Base-by-base conservation (phyloP, 2,329 filamentous ascomycete genomes). In the Epichloe bromicola region DNA sequence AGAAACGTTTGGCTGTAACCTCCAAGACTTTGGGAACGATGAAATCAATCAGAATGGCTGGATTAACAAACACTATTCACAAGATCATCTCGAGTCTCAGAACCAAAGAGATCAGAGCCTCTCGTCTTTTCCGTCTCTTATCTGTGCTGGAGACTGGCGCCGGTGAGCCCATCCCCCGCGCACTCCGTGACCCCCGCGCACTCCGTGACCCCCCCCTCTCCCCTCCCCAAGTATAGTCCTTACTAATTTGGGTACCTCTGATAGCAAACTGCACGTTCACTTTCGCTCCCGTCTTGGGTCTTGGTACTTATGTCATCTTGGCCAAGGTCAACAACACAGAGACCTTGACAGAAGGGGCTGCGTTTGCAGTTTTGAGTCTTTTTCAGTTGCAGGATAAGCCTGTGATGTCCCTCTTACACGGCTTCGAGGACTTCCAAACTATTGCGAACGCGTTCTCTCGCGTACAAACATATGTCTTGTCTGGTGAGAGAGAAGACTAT, bases 41-140 rank as follows among this genome's bases (percentile, higher is more conserved):
- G 60, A 72, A 71, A 51, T 63, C 64, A 11, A 60, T 73, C 46
- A 71, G 70, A 53, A 68, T 73, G 63, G 65, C 65, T 50, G 70
- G 70, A 0, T 57, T 72, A 20, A 64, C 64, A 11, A 60, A 65
- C 23, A 59, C 58, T 15, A 54, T 70, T 17, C 60, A 61, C 0
- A 43, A 53, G 5, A 62, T 63, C 12, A 55, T 71, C 17, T 65
- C 68, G 46, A 51, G 57, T 36, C 60, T 70, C 5, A 60, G 70
- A 15, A 54, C 65, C 1, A 52, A 61, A 5, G 70, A 72, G 53
- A 48, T 71, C 64, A 56, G 56, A 60, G 52, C 55, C 61, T 49
- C 59, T 62, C 44, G 59, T 57, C 52, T 50, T 4, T 59, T 63
- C 46, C 59, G 58, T 50, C 48, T 59, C 17, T 46, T 58, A 38